Evolutionary conservation across 768 basidiomycete genomes (phyloP).

Genomic region (Suillus cothurnatus): DNA sequence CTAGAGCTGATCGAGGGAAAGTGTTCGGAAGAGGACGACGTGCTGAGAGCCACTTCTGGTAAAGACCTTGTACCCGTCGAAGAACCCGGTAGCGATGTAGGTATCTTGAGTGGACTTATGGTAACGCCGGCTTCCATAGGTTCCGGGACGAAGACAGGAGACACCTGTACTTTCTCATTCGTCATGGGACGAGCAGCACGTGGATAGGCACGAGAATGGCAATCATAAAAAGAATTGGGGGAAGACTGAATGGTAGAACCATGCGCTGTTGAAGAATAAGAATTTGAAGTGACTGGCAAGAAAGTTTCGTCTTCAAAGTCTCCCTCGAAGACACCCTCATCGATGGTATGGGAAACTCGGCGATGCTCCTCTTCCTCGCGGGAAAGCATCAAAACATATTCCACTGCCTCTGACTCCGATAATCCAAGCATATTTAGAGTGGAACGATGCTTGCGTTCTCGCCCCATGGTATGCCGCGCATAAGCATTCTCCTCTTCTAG

Average conservation of each 20-base stretch:
- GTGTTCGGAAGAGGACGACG: slow-evolving; percentile 29
- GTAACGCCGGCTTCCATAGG: slow-evolving; percentile 55
- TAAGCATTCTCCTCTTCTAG: slow-evolving; percentile 52
- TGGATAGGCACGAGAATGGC: slow-evolving; percentile 30
- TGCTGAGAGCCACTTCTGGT: slow-evolving; percentile 4
- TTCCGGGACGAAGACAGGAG: slow-evolving; percentile 51
- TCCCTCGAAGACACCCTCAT: slow-evolving; percentile 60
- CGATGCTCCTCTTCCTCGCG: slow-evolving; percentile 62
- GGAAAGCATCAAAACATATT: slow-evolving; percentile 84
- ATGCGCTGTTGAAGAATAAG: slow-evolving; percentile 23
- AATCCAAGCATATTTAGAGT: slow-evolving; percentile 67
- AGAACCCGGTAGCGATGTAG: slow-evolving; percentile 10
- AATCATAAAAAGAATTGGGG: slow-evolving; percentile 23
- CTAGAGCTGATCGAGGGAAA: slow-evolving; percentile 39
- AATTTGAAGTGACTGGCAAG: slow-evolving; percentile 28
- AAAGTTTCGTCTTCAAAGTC: slow-evolving; percentile 46
- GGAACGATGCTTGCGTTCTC: slow-evolving; percentile 58
- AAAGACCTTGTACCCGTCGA: slow-evolving; percentile 15
- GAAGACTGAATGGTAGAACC: slow-evolving; percentile 20
- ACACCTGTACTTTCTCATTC: slow-evolving; percentile 58
- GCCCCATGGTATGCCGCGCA: slow-evolving; percentile 40
- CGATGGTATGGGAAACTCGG: slow-evolving; percentile 24
- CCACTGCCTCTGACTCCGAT: slow-evolving; percentile 72
- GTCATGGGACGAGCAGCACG: slow-evolving; percentile 34
- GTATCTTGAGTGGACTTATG: slow-evolving; percentile 28